Evolutionary conservation across 208 protist species (phyloP), one percentile per base, ranked within the genome.

Genomic region (Lotmaria passim): DNA sequence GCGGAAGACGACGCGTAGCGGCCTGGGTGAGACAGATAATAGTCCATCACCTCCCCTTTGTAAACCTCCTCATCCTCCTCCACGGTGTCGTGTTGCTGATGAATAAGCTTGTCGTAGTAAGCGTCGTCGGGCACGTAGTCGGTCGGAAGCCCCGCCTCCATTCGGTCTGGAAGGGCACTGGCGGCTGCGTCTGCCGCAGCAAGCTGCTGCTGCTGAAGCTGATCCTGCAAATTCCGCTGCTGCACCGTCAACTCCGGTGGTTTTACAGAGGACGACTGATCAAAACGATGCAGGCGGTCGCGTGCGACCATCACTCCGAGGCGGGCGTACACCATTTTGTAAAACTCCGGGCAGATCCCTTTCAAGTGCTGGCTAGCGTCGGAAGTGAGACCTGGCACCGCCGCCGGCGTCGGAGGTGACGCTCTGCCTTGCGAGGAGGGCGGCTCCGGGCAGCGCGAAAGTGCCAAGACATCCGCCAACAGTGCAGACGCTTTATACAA

Each of bases 1-100:
- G 52, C 19, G 7, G 67, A 31, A 1, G 53, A 17, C 5, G 41
- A n/a, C 6, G 34, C n/a, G 36, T 41, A 41, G 31, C 61, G 56
- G 14, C 57, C 69, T 38, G 51, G 69, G 46, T 81, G 63, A 11
- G 59, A 51, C 47, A 91, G 78, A 73, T 96, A 93, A 75, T 96
- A 96, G 60, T 93, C 89, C 24, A 89, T 64, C 57, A 94, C 87
- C 74, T 94, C 91, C 26, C 87, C 91, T 69, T 85, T 89, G 69
- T 89, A 94, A 31, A 96, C 72, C 78, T 91, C 82, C 73, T 96
- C 88, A 66, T 94, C 89, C 76, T 91, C 89, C 12, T 85, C 87
- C 30, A 96, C 58, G 12, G 66, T 77, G 39, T 83, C 84, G 44
- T 90, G 82, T 43, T 93, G 78, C 52, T 91, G 75, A 28, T 83